A percentile compares a stretch with the other conserved stretches of the same genome.
phyloP scores from a whole-genome alignment of 2,329 filamentous ascomycete species.

The Claviceps lovelessii region DNA sequence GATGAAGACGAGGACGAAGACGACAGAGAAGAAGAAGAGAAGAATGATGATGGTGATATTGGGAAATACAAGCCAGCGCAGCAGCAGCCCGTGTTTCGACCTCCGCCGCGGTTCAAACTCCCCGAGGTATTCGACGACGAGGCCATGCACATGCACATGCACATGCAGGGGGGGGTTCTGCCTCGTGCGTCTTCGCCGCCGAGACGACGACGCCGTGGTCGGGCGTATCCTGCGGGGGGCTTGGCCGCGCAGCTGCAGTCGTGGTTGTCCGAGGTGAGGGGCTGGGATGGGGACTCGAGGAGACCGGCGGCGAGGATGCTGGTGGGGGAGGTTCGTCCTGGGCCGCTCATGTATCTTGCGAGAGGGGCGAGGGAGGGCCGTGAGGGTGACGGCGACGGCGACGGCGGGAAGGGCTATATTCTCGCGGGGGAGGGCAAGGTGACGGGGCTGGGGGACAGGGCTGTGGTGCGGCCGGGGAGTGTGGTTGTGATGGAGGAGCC shows the following conservation, averaged over 20 bases:
- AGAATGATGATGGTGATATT: neutral
- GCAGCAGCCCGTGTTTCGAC: constrained; percentile 24
- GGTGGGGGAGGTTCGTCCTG: constrained; percentile 18
- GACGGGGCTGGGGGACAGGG: constrained; percentile 20
- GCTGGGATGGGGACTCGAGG: constrained; percentile 14
- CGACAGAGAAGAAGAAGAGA: neutral
- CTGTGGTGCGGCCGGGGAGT: constrained; percentile 15
- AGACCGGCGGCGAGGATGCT: constrained; percentile 10
- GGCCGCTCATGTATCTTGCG: constrained; percentile 22
- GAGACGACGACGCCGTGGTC: constrained; percentile 22
- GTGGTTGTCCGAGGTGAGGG: constrained; percentile 27
- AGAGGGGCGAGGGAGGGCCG: constrained; percentile 9
- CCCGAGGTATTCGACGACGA: constrained; percentile 10
- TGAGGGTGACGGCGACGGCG: neutral
- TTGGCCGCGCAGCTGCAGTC: constrained; percentile 26
- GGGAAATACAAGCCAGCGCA: neutral
- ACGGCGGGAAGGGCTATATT: constrained; percentile 14
- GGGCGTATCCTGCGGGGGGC: constrained; percentile 22
- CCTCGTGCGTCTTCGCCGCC: constrained; percentile 23
- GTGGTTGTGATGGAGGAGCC: constrained; percentile 21
- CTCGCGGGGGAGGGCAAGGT: constrained; percentile 24
- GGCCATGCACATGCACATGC: neutral
- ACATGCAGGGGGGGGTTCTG: constrained; percentile 7
- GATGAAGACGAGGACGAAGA: neutral
- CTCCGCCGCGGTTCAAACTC: constrained; percentile 26